Percentiles rank a stretch among this genome's conserved stretches.
Conservation (phyloP, 768 basidiomycete genomes). For the Tulasnella sp. region DNA sequence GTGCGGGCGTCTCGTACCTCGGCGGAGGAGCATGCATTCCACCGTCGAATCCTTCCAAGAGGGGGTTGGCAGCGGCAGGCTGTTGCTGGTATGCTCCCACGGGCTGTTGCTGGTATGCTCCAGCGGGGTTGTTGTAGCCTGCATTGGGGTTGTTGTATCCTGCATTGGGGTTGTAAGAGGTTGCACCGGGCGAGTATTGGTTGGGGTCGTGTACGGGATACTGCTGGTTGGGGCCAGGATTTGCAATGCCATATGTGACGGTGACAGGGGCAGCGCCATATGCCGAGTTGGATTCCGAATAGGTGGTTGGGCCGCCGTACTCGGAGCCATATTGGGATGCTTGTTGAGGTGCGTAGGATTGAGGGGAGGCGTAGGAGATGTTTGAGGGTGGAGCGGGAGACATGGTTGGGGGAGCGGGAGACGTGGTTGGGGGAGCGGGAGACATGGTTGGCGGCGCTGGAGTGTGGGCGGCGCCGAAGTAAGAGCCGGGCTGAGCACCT, state of each 20-base stretch:
- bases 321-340: background rate
- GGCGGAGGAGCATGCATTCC: slow-evolving; percentile 15
- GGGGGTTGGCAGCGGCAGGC: background rate
- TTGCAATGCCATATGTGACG: background rate
- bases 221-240: background rate
- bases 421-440: background rate
- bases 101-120: background rate
- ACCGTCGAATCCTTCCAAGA: slow-evolving; percentile 4
- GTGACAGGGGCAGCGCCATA: background rate
- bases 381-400: background rate
- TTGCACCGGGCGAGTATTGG: background rate
- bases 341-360: background rate
- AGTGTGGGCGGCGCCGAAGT: background rate
- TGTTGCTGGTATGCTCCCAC: background rate
- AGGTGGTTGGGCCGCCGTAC: background rate
- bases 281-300: slow-evolving; percentile 8
- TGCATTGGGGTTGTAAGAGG: background rate
- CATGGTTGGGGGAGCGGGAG: background rate
- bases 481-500: background rate
- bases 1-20: slow-evolving; percentile 14
- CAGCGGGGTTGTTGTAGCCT: background rate
- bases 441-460: background rate
- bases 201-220: background rate
- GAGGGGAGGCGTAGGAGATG: background rate
- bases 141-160: background rate